Evolutionary conservation across 371 early-diverging fungal species (phyloP).

Genomic region (Umbelopsis sp.): DNA sequence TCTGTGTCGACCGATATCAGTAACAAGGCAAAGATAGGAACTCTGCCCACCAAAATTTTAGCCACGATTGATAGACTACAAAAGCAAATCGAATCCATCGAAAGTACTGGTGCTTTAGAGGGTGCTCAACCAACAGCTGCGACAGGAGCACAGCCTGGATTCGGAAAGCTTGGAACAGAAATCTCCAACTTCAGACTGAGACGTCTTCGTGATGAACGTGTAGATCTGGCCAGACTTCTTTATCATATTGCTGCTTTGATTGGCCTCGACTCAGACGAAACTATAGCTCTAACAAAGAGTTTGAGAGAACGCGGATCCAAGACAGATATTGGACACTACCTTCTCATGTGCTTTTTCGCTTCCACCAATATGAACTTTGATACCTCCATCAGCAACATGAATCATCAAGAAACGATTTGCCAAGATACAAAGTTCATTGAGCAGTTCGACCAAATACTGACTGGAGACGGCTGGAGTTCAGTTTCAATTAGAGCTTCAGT

Average conservation of each 20-base stretch:
- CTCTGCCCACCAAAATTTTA: slow-evolving; percentile 29
- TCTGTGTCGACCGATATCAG: not conserved
- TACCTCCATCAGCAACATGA: slow-evolving; percentile 29
- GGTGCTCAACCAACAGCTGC: slow-evolving; percentile 28
- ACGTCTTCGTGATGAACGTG: slow-evolving; percentile 59
- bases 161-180: slow-evolving; percentile 47
- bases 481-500: slow-evolving; percentile 66
- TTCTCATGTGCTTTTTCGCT: slow-evolving; percentile 33
- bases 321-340: slow-evolving; percentile 48
- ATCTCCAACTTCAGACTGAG: slow-evolving; percentile 51
- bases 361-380: slow-evolving; percentile 35
- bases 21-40: slow-evolving; percentile 15
- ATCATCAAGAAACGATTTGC: slow-evolving; percentile 30
- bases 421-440: slow-evolving; percentile 27
- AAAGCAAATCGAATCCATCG: slow-evolving; percentile 33
- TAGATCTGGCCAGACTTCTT: slow-evolving; percentile 59
- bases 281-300: slow-evolving; percentile 52
- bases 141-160: slow-evolving; percentile 30
- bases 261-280: slow-evolving; percentile 53
- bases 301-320: slow-evolving; percentile 53
- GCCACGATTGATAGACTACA: slow-evolving; percentile 25
- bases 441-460: slow-evolving; percentile 31
- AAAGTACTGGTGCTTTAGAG: slow-evolving; percentile 7
- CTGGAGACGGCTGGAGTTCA: slow-evolving; percentile 46
- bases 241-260: slow-evolving; percentile 57